These are phyloP conservation scores for Cryphonectria carpinicola DNA, from an alignment of 2,329 filamentous ascomycete species.

Conservation along the genomic window DNA sequence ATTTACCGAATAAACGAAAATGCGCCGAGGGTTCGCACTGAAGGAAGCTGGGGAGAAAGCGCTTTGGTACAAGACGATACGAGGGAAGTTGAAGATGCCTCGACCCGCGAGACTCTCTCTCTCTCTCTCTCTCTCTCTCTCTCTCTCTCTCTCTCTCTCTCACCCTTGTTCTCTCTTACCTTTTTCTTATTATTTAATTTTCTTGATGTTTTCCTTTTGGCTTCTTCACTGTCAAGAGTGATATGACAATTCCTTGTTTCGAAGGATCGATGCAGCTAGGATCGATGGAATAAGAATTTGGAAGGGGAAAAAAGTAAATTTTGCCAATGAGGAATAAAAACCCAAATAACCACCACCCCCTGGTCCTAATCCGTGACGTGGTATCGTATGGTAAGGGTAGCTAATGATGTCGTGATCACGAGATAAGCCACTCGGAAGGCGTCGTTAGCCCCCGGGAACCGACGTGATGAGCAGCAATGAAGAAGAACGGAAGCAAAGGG, in stretches of 20 bases:
- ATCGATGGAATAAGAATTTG: background rate
- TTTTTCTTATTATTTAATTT: background rate
- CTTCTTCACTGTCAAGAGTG: no score
- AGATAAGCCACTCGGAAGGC: conserved; percentile 11
- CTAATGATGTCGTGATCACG: conserved; percentile 4
- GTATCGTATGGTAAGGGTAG: background rate
- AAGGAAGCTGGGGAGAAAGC: background rate
- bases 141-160: no score
- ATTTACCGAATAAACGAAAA: background rate
- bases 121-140: no score
- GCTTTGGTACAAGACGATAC: background rate
- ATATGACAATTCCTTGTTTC: background rate
- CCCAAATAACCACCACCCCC: background rate
- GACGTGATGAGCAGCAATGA: background rate
- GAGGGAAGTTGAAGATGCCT: background rate
- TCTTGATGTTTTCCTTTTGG: no score
- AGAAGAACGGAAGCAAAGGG: background rate
- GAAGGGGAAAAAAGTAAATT: background rate
- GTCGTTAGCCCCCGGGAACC: background rate
- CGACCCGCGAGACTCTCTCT: background rate
- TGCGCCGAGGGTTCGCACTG: conserved; percentile 5
- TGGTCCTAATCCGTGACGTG: background rate
- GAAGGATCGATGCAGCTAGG: background rate
- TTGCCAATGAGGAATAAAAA: background rate
- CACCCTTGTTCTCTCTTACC: no score